Evolutionary conservation across 2,329 filamentous ascomycete genomes (phyloP).

Genomic region (Hypoxylon sp.): DNA sequence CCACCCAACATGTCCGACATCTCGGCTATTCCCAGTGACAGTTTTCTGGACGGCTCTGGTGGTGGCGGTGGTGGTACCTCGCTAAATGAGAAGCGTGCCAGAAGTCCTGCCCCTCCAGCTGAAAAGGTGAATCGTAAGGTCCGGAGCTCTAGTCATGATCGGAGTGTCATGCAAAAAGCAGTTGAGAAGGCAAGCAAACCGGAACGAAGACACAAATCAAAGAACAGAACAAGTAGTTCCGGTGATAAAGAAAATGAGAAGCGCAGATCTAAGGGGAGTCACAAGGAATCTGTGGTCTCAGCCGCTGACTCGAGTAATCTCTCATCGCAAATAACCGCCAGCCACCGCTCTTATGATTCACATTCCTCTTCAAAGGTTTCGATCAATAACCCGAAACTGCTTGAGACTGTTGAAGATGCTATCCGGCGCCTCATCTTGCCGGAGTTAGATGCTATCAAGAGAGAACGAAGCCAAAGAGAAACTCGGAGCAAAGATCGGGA

Average conservation of each 20-base stretch:
- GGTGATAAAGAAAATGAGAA: slow-evolving; percentile 65
- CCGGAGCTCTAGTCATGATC: slow-evolving; percentile 61
- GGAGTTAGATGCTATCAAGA: slow-evolving; percentile 90
- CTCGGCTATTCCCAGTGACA: slow-evolving; percentile 78
- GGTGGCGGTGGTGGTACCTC: slow-evolving; percentile 65
- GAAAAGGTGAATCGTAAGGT: slow-evolving; percentile 64
- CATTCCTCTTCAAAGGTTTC: slow-evolving; percentile 75
- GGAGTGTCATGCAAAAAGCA: slow-evolving; percentile 55
- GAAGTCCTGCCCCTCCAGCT: slow-evolving; percentile 59
- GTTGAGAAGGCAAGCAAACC: slow-evolving; percentile 60
- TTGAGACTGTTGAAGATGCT: slow-evolving; percentile 93
- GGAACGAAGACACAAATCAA: slow-evolving; percentile 66
- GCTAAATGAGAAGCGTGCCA: slow-evolving; percentile 57
- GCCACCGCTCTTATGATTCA: slow-evolving; percentile 69
- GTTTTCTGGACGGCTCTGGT: slow-evolving; percentile 72
- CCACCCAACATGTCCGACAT: slow-evolving; percentile 84
- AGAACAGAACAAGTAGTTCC: slow-evolving; percentile 65
- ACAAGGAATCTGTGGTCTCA: slow-evolving; percentile 68
- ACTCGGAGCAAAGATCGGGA: slow-evolving; percentile 68
- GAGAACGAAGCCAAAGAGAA: slow-evolving; percentile 85
- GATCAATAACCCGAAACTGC: slow-evolving; percentile 90
- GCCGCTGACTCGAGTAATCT: slow-evolving; percentile 68
- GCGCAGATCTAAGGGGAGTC: slow-evolving; percentile 66
- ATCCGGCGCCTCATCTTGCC: slow-evolving; percentile 91
- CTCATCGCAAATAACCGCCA: slow-evolving; percentile 67